Evolutionary conservation across 345 rosid genomes (phyloP).

Genomic region (Physaria fendleri): DNA sequence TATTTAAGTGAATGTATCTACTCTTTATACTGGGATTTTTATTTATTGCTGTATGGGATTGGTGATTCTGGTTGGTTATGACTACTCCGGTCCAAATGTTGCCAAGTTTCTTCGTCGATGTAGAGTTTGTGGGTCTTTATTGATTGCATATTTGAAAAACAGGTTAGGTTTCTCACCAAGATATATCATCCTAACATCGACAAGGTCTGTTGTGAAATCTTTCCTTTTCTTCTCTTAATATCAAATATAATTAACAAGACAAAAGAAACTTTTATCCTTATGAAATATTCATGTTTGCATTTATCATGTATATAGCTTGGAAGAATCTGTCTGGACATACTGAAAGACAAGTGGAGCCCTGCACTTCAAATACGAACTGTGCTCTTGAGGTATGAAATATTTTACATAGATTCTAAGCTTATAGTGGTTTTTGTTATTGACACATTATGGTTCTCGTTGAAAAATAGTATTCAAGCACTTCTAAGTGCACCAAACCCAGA

Average conservation of each 20-base stretch:
- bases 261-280: not conserved
- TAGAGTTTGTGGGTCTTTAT: not conserved
- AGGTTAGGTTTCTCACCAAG: slow-evolving; percentile 98
- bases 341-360: slow-evolving; percentile 99
- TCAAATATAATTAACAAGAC: not conserved
- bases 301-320: slow-evolving; percentile 59
- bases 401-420: not conserved
- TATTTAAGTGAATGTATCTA: not conserved
- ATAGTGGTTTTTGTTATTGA: not conserved
- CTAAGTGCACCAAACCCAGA: slow-evolving; percentile 98
- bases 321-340: slow-evolving; percentile 95
- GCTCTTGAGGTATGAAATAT: slow-evolving; percentile 65
- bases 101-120: not conserved
- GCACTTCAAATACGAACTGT: slow-evolving; percentile 97
- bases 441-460: not conserved
- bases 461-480: slow-evolving; percentile 72
- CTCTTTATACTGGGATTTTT: not conserved
- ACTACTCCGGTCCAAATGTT: too few relatives aligned
- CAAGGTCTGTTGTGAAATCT: slow-evolving; percentile 49
- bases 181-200: slow-evolving; percentile 98
- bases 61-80: not conserved
- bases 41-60: not conserved
- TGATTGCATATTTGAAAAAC: slow-evolving; percentile 26
- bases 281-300: not conserved
- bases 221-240: not conserved